Evolutionary conservation across 306 rosid species (phyloP), one percentile per base, ranked within the genome.

Genomic region (Fagus crenata): DNA sequence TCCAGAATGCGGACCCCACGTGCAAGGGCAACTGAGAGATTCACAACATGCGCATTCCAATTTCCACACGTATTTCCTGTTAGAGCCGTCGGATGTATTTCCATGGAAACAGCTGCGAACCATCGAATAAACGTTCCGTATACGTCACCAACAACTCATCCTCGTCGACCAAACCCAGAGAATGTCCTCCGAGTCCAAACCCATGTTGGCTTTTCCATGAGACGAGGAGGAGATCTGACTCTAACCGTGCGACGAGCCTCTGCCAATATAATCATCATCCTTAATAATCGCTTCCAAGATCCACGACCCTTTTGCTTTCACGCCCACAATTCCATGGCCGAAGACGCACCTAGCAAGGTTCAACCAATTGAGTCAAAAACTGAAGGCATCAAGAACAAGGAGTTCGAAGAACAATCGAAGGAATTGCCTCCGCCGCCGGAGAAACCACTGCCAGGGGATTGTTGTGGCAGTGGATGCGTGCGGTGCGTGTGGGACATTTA

Each of bases 381-480:
- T 64, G 69, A 6, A 11, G 72, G 32, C 64, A 69, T 64, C 7
- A 13, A 17, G 51, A 55, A 74, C 13, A 64, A 69, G 55, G 36
- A 41, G 43, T 61, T 22, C 11, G 22, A 41, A n/a, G 75, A 22
- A 3, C 74, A 71, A 76, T 2, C 33, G 33, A 67, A 67, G 49
- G 81, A 78, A 17, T 73, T 51, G 49, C 82, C 88, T 4, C 93
- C 87, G 59, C 95, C 96, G 55, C 98, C 94, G 80, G 93, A 90
- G 86, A 94, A 92, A 84, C 98, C 97, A 33, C 83, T 87, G 55
- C 87, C 92, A 4, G 97, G 89, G 4, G 98, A 92, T 85, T 95
- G 97, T 67, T 95, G 98, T 69, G 97, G 97, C 36, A 92, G 93
- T 80, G 97, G 97, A 3, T 95, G 98, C 81, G 93, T 92, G n/a